A percentile compares a stretch with the other conserved stretches of the same genome.
Conservation (phyloP, 1,284 basidiomycete species). For the Fomitopsis pinicola region DNA sequence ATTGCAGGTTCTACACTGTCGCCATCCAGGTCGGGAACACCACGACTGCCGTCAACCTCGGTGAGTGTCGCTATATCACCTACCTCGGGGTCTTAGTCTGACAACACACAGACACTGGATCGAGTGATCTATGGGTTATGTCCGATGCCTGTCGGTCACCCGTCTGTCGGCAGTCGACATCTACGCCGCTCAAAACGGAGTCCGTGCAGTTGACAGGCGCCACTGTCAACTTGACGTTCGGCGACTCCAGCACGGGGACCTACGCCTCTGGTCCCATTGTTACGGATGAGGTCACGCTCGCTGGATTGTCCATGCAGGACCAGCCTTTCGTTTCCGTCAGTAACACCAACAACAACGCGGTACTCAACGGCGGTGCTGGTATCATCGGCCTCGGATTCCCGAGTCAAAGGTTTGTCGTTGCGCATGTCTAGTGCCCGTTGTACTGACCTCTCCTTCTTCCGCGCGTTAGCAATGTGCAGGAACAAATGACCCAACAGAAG, state of each 20-base stretch:
- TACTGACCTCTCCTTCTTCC: neutral
- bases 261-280: constrained; percentile 32
- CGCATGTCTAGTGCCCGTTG: neutral
- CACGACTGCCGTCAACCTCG: constrained; percentile 25
- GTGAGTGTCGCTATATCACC: constrained; percentile 13
- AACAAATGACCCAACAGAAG: constrained; percentile 30
- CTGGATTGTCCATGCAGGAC: constrained; percentile 30
- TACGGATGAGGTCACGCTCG: constrained; percentile 31
- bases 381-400: constrained; percentile 39
- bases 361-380: constrained; percentile 32
- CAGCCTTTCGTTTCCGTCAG: constrained; percentile 33
- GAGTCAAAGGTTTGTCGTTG: constrained; percentile 23
- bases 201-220: constrained; percentile 25
- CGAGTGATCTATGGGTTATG: constrained; percentile 31
- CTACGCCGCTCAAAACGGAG: constrained; percentile 21
- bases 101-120: constrained; percentile 24
- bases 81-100: neutral
- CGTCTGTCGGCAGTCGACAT: constrained; percentile 16
- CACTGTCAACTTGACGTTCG: constrained; percentile 27
- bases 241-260: constrained; percentile 35
- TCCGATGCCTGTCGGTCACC: constrained; percentile 20
- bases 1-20: too few relatives aligned
- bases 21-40: constrained; percentile 17
- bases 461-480: constrained; percentile 34
- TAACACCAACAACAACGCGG: constrained; percentile 32